Conservation (phyloP, 108 stramenopile species). For the Hondaea fermentalgiana region DNA sequence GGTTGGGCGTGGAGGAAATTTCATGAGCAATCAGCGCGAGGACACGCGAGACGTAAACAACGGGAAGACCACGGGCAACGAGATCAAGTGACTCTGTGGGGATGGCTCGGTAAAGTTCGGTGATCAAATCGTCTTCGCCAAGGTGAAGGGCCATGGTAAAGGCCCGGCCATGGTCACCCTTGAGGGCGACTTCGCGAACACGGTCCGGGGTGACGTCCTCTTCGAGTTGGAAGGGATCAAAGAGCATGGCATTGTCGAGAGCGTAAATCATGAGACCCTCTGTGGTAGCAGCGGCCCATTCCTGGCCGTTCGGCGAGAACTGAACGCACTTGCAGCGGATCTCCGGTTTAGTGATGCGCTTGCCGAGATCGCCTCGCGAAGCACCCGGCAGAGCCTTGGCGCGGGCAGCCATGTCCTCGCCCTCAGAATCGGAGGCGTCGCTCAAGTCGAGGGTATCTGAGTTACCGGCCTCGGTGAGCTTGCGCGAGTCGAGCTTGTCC, state of each 20-base stretch:
- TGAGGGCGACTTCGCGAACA: neutral
- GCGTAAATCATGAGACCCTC: conserved; percentile 46
- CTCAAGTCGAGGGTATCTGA: conserved; percentile 27
- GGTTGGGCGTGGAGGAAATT: neutral
- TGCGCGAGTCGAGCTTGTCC: conserved; percentile 38
- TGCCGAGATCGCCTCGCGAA: neutral
- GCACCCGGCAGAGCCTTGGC: conserved; percentile 29
- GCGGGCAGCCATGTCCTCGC: conserved; percentile 17
- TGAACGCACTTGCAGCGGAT: conserved; percentile 28
- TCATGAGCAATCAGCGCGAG: neutral
- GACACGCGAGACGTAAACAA: neutral
- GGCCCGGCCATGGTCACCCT: conserved; percentile 24
- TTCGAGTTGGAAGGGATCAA: conserved; percentile 48
- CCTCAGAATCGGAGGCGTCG: conserved; percentile 10
- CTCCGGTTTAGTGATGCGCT: conserved; percentile 26
- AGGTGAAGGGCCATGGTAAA: conserved; percentile 46
- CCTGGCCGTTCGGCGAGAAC: conserved; percentile 49
- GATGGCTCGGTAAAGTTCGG: neutral
- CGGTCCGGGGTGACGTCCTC: conserved; percentile 24
- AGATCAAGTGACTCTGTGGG: conserved; percentile 16
- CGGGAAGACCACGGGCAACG: neutral
- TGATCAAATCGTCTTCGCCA: conserved; percentile 21
- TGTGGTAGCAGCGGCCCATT: conserved; percentile 48
- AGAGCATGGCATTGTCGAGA: conserved; percentile 43
- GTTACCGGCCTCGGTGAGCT: conserved; percentile 28